Evolutionary conservation across 2,329 filamentous ascomycete genomes (phyloP), one percentile per base, ranked within the genome.

Genomic region (Fusarium foetens): DNA sequence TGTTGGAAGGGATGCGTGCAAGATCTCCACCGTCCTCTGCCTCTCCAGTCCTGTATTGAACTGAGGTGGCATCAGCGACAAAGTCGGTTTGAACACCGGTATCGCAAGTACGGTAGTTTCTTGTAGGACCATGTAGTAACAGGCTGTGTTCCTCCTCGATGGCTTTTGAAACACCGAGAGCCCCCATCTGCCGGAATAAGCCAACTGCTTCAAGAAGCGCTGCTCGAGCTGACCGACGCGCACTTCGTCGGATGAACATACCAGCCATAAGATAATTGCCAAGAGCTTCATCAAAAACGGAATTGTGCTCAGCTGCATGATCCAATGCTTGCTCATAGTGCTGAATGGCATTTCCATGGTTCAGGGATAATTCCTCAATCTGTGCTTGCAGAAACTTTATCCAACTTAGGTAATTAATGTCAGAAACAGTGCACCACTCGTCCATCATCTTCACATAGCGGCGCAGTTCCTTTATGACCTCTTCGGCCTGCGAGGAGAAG

Each of bases 181-280:
- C 93, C 5, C 91, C 91, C 55, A 93, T 83, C 65, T 91, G 89
- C 45, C 91, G 86, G 80, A 92, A 95, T 5, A 93, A 85, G 4
- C 88, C 86, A 23, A 93, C 85, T 6, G 90, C 88, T 69, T 94
- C 92, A 36, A 88, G 86, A 21, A 95, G 82, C 1, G 91, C 87
- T n/a, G 90, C 87, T 58, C 91, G 87, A 31, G 93, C 93, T 39
- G 92, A 91, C 68, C 93, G 84, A 42, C 89, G 86, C 7, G 92
- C 90, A 17, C 88, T 87, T 68, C 87, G 86, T 19, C 92, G 86
- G 58, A 93, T 84, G 68, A 94, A 89, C 77, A 90, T 91, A 14
- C 91, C 91, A 4, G 90, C 92, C 83, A 94, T 92, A 35, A 94
- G 84, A 77, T 93, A 93, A 76, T 92, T 92, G 21, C 90, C 89